Evolutionary conservation across 139 green algal genomes (phyloP), one percentile per base, ranked within the genome.

Genomic region (Chlorella sp.): DNA sequence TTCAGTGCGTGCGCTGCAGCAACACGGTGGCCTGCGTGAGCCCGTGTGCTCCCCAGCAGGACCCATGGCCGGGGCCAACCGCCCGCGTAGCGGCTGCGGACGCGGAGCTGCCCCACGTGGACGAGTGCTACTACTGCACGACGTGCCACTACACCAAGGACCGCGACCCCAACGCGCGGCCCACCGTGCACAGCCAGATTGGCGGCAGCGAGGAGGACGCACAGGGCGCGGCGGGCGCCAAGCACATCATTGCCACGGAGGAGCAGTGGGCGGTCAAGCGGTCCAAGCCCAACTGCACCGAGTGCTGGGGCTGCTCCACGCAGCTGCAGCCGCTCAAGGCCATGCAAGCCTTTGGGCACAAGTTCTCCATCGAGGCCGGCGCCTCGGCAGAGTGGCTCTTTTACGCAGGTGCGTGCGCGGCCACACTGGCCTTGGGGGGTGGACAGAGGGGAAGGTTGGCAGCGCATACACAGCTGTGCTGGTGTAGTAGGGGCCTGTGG

Each of bases 241-340:
- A 63, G 27, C 30, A 60, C 4, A 78, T 78, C 60, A 36, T 73
- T 67, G 67, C 77, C 5, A 14, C 22, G 1, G 33, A 64, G 51
- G 34, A 23, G 0, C 67, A 79, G 14, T 64, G 75, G 20, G 35
- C 24, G 0, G 30, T 22, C 23, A 83, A 83, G 62, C 20, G 31
- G 2, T 1, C 2, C 0, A 70, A 69, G 55, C 68, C 51, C 20
- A 83, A 83, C 68, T 83, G 77, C 62, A 77, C 68, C 0, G 72
- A 79, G 64, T 83, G 78, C 70, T 73, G 60, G 42, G 78, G 78
- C 31, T 83, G 78, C 55, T 64, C 35, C 70, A 77, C 73, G 0
- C 63, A 77, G 42, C 35, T 83, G 14, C 22, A 35, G 17, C 73
- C 78, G 22, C 51, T 83, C 30, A 69, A 80, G 42, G 35, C 36